phyloP scores from a whole-genome alignment of 352 stramenopile species.

The Globisporangium lucens region DNA sequence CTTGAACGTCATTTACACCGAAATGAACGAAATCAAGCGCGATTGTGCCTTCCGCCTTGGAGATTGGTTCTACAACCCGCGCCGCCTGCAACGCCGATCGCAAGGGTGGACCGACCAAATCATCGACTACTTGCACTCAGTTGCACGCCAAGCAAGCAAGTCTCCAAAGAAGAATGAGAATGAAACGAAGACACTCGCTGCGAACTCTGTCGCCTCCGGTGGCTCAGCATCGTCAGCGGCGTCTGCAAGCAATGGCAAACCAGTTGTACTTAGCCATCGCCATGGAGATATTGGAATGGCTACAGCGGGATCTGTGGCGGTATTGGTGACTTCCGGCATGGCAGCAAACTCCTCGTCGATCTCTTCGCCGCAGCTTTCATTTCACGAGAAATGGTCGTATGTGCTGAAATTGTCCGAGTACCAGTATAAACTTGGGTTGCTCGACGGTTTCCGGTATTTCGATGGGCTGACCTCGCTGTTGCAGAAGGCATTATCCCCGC shows the following conservation, averaged over 20 bases:
- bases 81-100: conserved; percentile 61
- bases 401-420: conserved; percentile 78
- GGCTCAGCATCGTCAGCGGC: background rate
- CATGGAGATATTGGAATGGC: conserved; percentile 29
- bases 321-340: conserved; percentile 10
- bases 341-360: conserved; percentile 9
- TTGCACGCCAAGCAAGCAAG: conserved; percentile 51
- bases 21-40: conserved; percentile 82
- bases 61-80: conserved; percentile 82
- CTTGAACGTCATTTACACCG: conserved; percentile 85
- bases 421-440: conserved; percentile 73
- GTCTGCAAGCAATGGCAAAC: background rate
- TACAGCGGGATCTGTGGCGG: conserved; percentile 7
- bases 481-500: conserved; percentile 74
- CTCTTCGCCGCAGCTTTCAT: conserved; percentile 33
- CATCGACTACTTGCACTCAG: conserved; percentile 64
- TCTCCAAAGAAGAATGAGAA: conserved; percentile 21
- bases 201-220: background rate
- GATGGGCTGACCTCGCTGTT: conserved; percentile 73
- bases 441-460: conserved; percentile 78
- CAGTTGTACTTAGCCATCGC: conserved; percentile 24
- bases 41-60: conserved; percentile 53
- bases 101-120: conserved; percentile 83
- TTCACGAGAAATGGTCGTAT: conserved; percentile 82
- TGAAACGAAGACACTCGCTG: conserved; percentile 11